Evolutionary conservation across 805 yeast genomes (phyloP).

Genomic region (Cyberlindnera meyerae): DNA sequence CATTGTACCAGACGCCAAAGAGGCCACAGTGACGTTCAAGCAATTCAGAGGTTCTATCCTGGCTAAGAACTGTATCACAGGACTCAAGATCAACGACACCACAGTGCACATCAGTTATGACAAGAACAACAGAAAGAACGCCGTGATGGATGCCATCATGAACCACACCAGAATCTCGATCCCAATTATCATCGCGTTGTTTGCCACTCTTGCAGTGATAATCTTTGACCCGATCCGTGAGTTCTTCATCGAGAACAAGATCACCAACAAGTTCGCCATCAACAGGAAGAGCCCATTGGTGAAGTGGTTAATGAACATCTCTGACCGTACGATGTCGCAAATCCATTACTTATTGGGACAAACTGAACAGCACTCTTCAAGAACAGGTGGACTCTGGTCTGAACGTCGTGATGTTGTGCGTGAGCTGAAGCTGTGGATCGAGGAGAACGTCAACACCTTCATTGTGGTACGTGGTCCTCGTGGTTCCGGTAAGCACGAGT

Average conservation of each 20-base stretch:
- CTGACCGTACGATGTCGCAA: constrained; percentile 30
- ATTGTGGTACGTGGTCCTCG: constrained; percentile 88
- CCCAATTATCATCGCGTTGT: constrained; percentile 71
- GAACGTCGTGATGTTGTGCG: constrained; percentile 66
- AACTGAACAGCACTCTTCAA: constrained; percentile 21
- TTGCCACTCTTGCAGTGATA: constrained; percentile 77
- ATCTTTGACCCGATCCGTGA: constrained; percentile 92
- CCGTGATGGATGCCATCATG: constrained; percentile 51
- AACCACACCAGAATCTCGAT: constrained; percentile 80
- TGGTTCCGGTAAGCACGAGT: constrained; percentile 88
- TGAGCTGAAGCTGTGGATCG: constrained; percentile 71
- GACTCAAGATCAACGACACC: constrained; percentile 58
- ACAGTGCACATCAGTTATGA: constrained; percentile 71
- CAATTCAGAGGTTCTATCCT: constrained; percentile 65
- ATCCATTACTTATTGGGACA: constrained; percentile 32
- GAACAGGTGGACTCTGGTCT: constrained; percentile 48
- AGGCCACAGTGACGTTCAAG: constrained; percentile 51
- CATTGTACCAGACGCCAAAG: constrained; percentile 51
- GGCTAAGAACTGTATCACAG: constrained; percentile 89
- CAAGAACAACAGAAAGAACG: constrained; percentile 47
- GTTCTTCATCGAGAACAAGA: constrained; percentile 68
- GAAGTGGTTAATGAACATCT: constrained; percentile 31
- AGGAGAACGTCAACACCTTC: constrained; percentile 86
- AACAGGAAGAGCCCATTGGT: constrained; percentile 38
- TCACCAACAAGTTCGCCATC: constrained; percentile 54